These are phyloP conservation scores for Pythium sukuiense DNA, from an alignment of 352 stramenopile genomes.

Conservation along the genomic window DNA sequence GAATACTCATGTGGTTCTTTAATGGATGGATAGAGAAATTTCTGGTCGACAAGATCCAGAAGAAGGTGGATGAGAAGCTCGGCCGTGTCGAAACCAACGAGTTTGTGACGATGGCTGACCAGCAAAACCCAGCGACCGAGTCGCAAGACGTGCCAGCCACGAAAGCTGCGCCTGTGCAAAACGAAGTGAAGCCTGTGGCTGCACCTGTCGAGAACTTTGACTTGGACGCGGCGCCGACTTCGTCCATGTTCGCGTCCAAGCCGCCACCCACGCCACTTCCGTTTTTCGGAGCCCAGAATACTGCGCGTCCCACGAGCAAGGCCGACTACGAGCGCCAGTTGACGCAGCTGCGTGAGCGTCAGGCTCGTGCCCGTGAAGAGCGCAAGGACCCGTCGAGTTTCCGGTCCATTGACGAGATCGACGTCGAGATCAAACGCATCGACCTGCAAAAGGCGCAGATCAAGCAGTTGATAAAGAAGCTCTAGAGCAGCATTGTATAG, in stretches of 20 bases:
- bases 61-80: conserved; percentile 31
- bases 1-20: background rate
- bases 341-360: conserved; percentile 21
- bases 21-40: conserved; percentile 15
- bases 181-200: background rate
- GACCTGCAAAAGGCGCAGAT: conserved; percentile 32
- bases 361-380: conserved; percentile 15
- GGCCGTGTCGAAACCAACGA: conserved; percentile 30
- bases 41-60: conserved; percentile 30
- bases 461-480: conserved; percentile 28
- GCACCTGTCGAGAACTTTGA: conserved; percentile 7
- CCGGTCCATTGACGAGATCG: conserved; percentile 24
- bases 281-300: conserved; percentile 15
- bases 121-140: background rate
- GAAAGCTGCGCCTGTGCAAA: background rate
- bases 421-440: conserved; percentile 32
- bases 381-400: conserved; percentile 17
- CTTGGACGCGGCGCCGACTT: background rate
- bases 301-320: conserved; percentile 11
- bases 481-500: conserved; percentile 10
- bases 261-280: conserved; percentile 24
- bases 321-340: conserved; percentile 27
- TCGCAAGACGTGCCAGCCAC: background rate
- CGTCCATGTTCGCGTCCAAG: conserved; percentile 22
- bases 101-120: conserved; percentile 31